These are phyloP conservation scores for Volvox carteri DNA, from an alignment of 163 green algal species.

Conservation along the genomic window DNA sequence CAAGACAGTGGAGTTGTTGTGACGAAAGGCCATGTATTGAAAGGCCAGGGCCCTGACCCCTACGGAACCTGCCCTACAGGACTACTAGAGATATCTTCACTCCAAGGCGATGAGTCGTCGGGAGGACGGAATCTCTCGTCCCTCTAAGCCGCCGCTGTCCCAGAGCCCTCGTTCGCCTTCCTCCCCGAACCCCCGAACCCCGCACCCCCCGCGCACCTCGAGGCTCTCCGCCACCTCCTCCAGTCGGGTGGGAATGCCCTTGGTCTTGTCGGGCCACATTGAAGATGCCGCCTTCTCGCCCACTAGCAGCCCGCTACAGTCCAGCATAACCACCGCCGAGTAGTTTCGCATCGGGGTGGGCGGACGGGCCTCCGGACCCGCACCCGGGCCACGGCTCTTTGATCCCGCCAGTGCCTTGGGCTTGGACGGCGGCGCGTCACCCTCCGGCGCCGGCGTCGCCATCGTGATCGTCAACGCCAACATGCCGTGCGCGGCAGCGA, in stretches of 20 bases:
- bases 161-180: background rate
- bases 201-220: too few species aligned
- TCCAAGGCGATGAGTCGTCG: too few species aligned
- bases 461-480: conserved; percentile 53
- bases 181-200: too few species aligned
- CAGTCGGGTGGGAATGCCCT: conserved; percentile 47
- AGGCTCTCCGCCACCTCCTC: conserved; percentile 53
- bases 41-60: too few species aligned
- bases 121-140: too few species aligned
- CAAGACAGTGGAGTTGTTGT: too few species aligned
- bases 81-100: too few species aligned
- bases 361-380: background rate
- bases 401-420: conserved; percentile 1
- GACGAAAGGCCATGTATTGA: too few species aligned
- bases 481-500: conserved; percentile 50
- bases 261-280: conserved; percentile 58
- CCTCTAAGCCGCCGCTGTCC: too few species aligned
- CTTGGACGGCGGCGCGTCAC: background rate
- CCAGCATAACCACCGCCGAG: conserved; percentile 55
- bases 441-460: conserved; percentile 28
- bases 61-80: too few species aligned
- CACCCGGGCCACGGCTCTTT: conserved; percentile 19
- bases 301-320: conserved; percentile 68
- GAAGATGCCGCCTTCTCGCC: conserved; percentile 53
- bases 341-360: conserved; percentile 21